Percentiles rank a stretch among this genome's conserved stretches.
phyloP scores from a whole-genome alignment of 2,329 filamentous ascomycete species.

The Penicillium sp. region DNA sequence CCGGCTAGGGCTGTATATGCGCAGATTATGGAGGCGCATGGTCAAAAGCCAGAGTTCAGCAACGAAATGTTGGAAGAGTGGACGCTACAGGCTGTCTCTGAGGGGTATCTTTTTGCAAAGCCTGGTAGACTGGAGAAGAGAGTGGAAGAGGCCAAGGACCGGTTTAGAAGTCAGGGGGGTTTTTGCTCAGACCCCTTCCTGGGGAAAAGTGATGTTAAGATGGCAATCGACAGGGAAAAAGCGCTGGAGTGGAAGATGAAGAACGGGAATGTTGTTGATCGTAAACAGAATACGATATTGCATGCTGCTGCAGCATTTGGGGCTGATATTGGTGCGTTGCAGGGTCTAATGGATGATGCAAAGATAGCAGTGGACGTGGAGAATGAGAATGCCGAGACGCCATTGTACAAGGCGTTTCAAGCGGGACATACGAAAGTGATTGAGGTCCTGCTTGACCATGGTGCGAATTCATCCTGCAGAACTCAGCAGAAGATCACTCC shows the following conservation, averaged over 20 bases:
- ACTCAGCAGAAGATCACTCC: conserved; percentile 24
- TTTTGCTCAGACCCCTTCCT: conserved; percentile 28
- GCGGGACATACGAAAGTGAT: conserved; percentile 29
- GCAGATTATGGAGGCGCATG: conserved; percentile 28
- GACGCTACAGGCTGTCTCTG: conserved; percentile 26
- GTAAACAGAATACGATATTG: conserved; percentile 28
- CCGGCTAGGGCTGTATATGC: conserved; percentile 30
- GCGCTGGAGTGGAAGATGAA: conserved; percentile 12
- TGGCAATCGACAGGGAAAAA: conserved; percentile 8
- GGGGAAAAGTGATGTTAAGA: conserved; percentile 18
- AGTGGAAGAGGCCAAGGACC: conserved; percentile 17
- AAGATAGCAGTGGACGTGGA: conserved; percentile 19
- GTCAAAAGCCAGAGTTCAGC: conserved; percentile 16
- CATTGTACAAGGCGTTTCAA: conserved; percentile 32
- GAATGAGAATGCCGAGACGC: conserved; percentile 30
- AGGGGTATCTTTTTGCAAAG: conserved; percentile 26
- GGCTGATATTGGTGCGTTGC: conserved; percentile 12
- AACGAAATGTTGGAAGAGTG: conserved; percentile 21
- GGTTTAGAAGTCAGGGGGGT: conserved; percentile 25
- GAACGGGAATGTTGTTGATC: conserved; percentile 21
- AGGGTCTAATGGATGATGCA: conserved; percentile 16
- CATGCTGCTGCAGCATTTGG: conserved; percentile 29
- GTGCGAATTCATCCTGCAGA: conserved; percentile 20
- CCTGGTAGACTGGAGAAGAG: conserved; percentile 5
- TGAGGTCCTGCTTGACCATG: conserved; percentile 24